Evolutionary conservation across 208 protist genomes (phyloP).

Genomic region (Lotmaria passim): DNA sequence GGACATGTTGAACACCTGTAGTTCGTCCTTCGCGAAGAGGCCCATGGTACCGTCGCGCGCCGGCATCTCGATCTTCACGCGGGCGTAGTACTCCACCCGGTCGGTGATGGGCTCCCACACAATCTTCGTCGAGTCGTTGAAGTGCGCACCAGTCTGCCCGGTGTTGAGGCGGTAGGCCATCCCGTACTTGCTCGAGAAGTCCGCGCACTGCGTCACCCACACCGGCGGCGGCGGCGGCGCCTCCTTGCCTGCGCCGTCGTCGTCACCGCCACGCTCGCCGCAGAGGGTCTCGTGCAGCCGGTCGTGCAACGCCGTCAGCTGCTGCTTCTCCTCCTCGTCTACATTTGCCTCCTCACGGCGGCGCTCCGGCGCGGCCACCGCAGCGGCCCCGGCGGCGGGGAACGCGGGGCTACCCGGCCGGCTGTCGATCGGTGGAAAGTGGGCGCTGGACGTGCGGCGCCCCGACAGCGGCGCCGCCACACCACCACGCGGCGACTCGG

Average conservation of each 20-base stretch:
- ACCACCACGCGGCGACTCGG: conserved; percentile 10
- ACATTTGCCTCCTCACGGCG: conserved; percentile 17
- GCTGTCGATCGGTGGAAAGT: conserved; percentile 20
- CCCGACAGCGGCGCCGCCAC: conserved; percentile 18
- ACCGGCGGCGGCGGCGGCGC: conserved; percentile 57
- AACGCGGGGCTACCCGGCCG: conserved; percentile 8
- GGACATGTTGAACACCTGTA: conserved; percentile 72
- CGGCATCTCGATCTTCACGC: conserved; percentile 65
- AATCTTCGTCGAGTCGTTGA: conserved; percentile 98
- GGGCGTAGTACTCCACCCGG: conserved; percentile 82
- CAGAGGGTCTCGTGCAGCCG: conserved; percentile 70
- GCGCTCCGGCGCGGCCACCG: conserved; percentile 1
- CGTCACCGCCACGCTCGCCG: conserved; percentile 21
- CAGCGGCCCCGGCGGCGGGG: not conserved
- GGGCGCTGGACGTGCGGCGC: conserved; percentile 26
- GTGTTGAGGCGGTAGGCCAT: conserved; percentile 96
- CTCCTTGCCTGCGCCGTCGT: conserved; percentile 17
- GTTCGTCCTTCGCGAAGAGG: conserved; percentile 78
- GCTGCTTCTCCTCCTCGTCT: conserved; percentile 49
- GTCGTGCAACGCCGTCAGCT: conserved; percentile 72
- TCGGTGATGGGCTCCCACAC: conserved; percentile 81
- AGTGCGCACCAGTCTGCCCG: conserved; percentile 95
- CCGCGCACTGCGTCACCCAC: conserved; percentile 93
- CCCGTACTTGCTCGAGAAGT: conserved; percentile 98
- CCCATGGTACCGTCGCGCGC: conserved; percentile 28